phyloP scores from a whole-genome alignment of 345 rosid genomes.

The Eucalyptus camaldulensis region DNA sequence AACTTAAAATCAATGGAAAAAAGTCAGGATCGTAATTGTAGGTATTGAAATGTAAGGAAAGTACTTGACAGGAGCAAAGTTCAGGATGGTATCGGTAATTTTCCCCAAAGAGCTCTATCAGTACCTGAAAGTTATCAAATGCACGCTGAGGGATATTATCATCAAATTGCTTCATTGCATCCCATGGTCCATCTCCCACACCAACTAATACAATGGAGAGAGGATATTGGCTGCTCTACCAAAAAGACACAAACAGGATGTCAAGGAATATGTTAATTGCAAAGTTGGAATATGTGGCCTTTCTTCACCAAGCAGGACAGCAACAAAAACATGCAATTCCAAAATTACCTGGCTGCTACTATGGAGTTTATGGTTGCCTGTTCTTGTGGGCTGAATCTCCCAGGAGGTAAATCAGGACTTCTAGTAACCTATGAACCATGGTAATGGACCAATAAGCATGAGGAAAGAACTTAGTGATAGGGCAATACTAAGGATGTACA shows the following conservation, averaged over 20 bases:
- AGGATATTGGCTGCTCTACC: constrained; percentile 49
- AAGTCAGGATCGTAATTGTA: not conserved
- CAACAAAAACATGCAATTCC: not conserved
- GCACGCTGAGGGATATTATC: constrained; percentile 82
- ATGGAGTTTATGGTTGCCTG: constrained; percentile 72
- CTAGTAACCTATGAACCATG: constrained; percentile 46
- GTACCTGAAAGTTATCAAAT: constrained; percentile 94
- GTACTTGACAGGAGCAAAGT: not conserved
- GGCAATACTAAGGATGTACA: not conserved
- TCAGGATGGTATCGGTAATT: not conserved
- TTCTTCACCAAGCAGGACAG: not conserved
- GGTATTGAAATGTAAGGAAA: not conserved
- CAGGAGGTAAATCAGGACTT: constrained; percentile 40
- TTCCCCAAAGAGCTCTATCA: not conserved
- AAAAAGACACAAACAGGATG: not conserved
- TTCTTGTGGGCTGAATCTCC: constrained; percentile 76
- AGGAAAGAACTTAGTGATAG: not conserved
- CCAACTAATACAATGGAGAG: constrained; percentile 88
- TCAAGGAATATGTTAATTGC: not conserved
- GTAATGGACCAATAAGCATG: not conserved
- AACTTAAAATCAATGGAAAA: not conserved
- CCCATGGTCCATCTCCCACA: constrained; percentile 99
- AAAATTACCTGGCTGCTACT: constrained; percentile 71
- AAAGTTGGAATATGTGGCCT: not conserved
- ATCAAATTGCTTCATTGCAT: constrained; percentile 79